Base-by-base conservation (phyloP, 2,329 filamentous ascomycete species). In the Teratosphaeria gauchensis region DNA sequence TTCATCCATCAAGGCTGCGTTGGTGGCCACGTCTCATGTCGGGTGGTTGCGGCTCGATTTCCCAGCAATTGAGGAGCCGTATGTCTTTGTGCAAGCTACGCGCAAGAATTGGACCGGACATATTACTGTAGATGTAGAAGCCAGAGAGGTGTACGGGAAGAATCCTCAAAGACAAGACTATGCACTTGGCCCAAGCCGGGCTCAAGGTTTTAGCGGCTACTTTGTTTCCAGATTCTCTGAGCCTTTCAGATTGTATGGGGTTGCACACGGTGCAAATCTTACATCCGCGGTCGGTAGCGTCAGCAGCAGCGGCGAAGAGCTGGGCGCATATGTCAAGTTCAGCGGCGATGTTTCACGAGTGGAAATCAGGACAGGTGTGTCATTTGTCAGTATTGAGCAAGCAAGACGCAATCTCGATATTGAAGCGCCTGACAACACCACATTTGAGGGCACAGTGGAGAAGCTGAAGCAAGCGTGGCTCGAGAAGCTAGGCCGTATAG, bases 121-220 rank as follows among this genome's bases (percentile, higher is more conserved):
- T 53, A 74, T 73, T 38, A 63, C 71, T 11, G 74, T 80, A 53
- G 71, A 79, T 57, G 54, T 66, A 0, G 55, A 66, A 1, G 66
- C 56, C 8, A 67, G 59, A 51, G 77, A 80, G 58, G 64, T 79
- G 12, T 76, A 66, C 14, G 76, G 77, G 0, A 75, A 72, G 31
- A 79, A 79, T 57, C 72, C 75, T 0, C 75, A 79, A 61, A 68
- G 77, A 38, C 77, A 80, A 62, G 77, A 79, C 56, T 79, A 78
- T 56, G 68, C 70, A 6, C 62, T 80, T 0, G 77, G 77, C 1
- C 77, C 77, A 2, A 70, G 75, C 51, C 72, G 68, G 21, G 74
- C 77, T 1, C 56, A 66, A 2, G 72, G 70, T 0, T 79, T 79
- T 62, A 72, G 68, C 1, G 74, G 76, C 7, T 78, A 77, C 62